phyloP scores from a whole-genome alignment of 1,284 basidiomycete species.

The Cutaneotrichosporon sp. region DNA sequence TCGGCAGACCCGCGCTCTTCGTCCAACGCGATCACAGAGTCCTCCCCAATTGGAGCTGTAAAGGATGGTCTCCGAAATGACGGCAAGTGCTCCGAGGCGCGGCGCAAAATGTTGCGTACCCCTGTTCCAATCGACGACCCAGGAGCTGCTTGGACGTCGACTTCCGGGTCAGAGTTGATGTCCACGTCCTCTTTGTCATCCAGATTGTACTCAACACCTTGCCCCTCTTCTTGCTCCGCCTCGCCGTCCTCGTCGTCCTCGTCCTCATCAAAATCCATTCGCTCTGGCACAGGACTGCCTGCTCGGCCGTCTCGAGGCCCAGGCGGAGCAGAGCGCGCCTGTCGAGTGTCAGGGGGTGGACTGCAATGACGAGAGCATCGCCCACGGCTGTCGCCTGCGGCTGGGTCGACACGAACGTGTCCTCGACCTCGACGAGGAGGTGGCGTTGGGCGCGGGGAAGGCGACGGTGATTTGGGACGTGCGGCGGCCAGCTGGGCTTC shows the following conservation, averaged over 20 bases:
- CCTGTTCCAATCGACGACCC: constrained; percentile 6
- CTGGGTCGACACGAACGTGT: constrained; percentile 33
- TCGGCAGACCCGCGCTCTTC: neutral
- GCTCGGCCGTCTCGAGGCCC: constrained; percentile 36
- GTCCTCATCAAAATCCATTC: constrained; percentile 53
- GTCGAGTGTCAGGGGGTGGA: constrained; percentile 28
- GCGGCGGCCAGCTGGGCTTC: neutral
- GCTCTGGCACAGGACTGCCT: constrained; percentile 34
- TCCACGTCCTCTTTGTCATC: too few relatives aligned
- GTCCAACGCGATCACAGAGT: neutral
- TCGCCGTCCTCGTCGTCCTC: constrained; percentile 39
- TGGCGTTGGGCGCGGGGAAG: constrained; percentile 19
- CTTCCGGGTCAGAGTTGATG: neutral
- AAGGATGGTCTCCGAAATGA: constrained; percentile 25
- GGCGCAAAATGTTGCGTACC: constrained; percentile 25
- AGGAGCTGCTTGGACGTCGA: neutral
- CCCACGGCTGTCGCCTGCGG: constrained; percentile 11
- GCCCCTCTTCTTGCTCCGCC: constrained; percentile 55
- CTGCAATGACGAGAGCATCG: constrained; percentile 34
- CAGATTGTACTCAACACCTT: too few relatives aligned
- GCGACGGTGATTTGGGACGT: constrained; percentile 11
- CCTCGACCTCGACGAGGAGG: constrained; percentile 32
- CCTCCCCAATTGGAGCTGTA: neutral
- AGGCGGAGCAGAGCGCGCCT: constrained; percentile 23
- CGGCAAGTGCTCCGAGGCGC: constrained; percentile 36